Evolutionary conservation across 164 flowering plant genomes (phyloP).

Genomic region (Kingdonia uniflora): DNA sequence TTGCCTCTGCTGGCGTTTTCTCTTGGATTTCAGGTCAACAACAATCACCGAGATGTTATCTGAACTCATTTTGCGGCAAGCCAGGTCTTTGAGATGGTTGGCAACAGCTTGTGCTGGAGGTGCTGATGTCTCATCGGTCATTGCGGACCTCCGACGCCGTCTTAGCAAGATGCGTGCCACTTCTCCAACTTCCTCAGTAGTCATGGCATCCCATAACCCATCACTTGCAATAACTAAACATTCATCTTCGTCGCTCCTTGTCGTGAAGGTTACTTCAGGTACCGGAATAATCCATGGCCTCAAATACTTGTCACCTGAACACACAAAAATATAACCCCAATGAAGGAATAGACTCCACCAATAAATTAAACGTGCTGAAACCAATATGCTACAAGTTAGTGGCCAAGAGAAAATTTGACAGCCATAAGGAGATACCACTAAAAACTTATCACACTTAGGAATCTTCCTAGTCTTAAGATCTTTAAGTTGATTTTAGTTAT

Average conservation of each 20-base stretch:
- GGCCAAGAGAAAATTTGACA: too few relatives aligned
- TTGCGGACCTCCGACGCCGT: constrained; percentile 65
- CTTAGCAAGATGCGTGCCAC: constrained; percentile 60
- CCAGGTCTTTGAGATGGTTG: constrained; percentile 62
- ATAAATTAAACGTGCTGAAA: too few relatives aligned
- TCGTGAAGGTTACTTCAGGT: constrained; percentile 65
- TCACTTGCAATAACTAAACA: constrained; percentile 79
- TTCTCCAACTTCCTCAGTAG: constrained; percentile 75
- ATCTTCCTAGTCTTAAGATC: too few relatives aligned
- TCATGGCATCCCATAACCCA: constrained; percentile 86
- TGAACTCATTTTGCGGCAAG: constrained; percentile 68
- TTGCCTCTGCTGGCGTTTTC: constrained; percentile 22
- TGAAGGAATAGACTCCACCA: too few relatives aligned
- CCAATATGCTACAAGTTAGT: too few relatives aligned
- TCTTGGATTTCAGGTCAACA: constrained; percentile 67
- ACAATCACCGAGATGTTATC: constrained; percentile 77
- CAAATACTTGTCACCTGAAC: constrained; percentile 74
- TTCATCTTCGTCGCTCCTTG: constrained; percentile 71
- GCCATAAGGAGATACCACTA: too few relatives aligned
- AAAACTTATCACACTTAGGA: too few relatives aligned
- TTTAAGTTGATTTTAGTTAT: too few relatives aligned
- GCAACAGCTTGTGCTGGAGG: constrained; percentile 89
- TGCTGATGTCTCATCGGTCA: constrained; percentile 32
- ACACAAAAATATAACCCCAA: constrained; percentile 1
- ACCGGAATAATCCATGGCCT: constrained; percentile 94